phyloP scores from a whole-genome alignment of 2,329 filamentous ascomycete genomes.

The Stylonectria norvegica region DNA sequence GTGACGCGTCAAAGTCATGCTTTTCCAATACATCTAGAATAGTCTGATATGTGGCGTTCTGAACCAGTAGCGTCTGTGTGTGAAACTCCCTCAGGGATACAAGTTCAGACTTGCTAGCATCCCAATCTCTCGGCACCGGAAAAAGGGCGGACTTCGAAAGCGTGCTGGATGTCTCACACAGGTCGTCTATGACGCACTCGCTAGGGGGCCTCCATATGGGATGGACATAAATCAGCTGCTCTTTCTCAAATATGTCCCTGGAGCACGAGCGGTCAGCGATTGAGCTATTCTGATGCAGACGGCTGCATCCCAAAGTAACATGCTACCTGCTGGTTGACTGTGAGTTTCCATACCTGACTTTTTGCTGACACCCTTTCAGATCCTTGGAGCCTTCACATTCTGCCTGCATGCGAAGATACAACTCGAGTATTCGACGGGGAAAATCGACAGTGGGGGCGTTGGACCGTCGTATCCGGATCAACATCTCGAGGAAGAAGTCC shows the following conservation, averaged over 20 bases:
- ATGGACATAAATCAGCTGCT: constrained; percentile 19
- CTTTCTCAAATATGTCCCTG: constrained; percentile 18
- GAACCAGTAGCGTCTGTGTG: constrained; percentile 15
- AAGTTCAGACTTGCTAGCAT: constrained; percentile 21
- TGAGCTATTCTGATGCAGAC: neutral
- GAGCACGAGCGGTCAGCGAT: neutral
- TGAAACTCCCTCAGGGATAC: constrained; percentile 21
- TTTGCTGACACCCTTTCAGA: constrained; percentile 6
- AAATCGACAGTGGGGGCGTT: constrained; percentile 19
- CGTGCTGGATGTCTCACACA: constrained; percentile 20
- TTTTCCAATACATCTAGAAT: constrained; percentile 17
- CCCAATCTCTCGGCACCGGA: constrained; percentile 19
- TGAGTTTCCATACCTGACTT: constrained; percentile 24
- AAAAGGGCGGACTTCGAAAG: constrained; percentile 23
- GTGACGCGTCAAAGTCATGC: constrained; percentile 13
- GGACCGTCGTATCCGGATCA: constrained; percentile 13
- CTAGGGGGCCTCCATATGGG: constrained; percentile 23
- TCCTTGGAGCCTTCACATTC: constrained; percentile 18
- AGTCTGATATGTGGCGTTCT: constrained; percentile 15
- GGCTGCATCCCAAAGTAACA: no score
- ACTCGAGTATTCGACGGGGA: constrained; percentile 20
- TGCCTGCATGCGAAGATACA: constrained; percentile 23
- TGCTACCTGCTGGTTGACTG: no score
- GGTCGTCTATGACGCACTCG: constrained; percentile 19
- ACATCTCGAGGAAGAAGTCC: constrained; percentile 23